Base-by-base conservation (phyloP, 352 stramenopile species). In the Elongisporangium anandrum region DNA sequence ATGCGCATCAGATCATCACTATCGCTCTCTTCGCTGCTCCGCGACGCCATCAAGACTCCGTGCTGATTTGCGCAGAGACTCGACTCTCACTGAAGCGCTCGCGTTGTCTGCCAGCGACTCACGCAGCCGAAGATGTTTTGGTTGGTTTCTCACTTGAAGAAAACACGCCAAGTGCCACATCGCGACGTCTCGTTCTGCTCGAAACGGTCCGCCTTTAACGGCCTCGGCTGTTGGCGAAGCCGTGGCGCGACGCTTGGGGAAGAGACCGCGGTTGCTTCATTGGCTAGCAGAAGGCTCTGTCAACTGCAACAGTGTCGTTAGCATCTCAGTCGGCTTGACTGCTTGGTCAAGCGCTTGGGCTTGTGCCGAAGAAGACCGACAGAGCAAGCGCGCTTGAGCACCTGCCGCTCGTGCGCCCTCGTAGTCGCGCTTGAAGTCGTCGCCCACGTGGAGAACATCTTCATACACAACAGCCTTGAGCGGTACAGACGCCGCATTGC, bases 401-500 rank as follows among this genome's bases (percentile, higher is more conserved):
- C 81, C 81, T 2, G 72, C 53, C 0, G 62, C 66, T 13, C 57
- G 60, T 0, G 81, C 76, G 9, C 76, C 84, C 0, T 65, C 47
- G 52, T 88, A 90, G 61, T 94, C 84, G n/a, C 69, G 73, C 15
- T 12, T 52, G 4, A 23, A 34, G 52, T 94, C 73, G 51, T 94
- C 84, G 0, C 84, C 84, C 13, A 92, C 71, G 53, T 94, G 84
- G 23, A 94, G 55, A 57, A 79, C 74, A 19, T 38, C 55, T 12
- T 16, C 47, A 12, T 64, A 38, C 16, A 22, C 22, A 59, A 21
- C 15, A 71, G 34, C 6, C 17, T 45, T 17, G 4, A 15, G 10
- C 48, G 1, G 24, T 1, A 34, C 24, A 17, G 7, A 38, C 16
- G 8, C 22, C 5, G 10, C 54, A 2, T 50, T 48, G 17, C n/a